Conservation (phyloP, 805 yeast genomes). For the Wickerhamiella nectarea region DNA sequence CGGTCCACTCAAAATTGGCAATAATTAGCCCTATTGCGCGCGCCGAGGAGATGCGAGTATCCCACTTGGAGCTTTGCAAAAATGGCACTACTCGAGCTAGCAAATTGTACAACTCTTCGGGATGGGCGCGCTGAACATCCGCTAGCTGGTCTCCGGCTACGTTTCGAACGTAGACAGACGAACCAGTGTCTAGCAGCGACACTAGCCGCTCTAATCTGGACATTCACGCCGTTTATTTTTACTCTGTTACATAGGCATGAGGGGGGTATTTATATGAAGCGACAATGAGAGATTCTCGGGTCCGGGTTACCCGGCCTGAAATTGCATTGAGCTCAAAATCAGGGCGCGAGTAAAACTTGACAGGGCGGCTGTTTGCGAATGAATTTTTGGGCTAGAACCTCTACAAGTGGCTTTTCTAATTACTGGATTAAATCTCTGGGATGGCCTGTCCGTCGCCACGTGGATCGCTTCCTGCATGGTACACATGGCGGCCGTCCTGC, state of each 20-base stretch:
- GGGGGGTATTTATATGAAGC: conserved; percentile 4
- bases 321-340: too few species aligned
- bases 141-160: conserved; percentile 96
- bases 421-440: conserved; percentile 30
- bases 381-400: too few species aligned
- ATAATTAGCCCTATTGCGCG: conserved; percentile 90
- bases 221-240: conserved; percentile 10
- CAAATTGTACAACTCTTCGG: conserved; percentile 75
- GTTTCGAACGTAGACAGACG: conserved; percentile 81
- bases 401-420: too few species aligned
- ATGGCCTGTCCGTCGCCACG: conserved; percentile 78
- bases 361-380: too few species aligned
- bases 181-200: conserved; percentile 69
- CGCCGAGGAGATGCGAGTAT: conserved; percentile 88
- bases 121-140: conserved; percentile 85
- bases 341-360: too few species aligned
- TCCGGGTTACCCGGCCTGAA: conserved; percentile 9
- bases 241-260: conserved; percentile 4
- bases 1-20: conserved; percentile 75
- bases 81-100: conserved; percentile 86
- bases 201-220: conserved; percentile 25
- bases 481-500: conserved; percentile 33
- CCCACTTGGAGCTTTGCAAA: conserved; percentile 78
- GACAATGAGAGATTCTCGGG: not conserved
- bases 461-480: conserved; percentile 62